Percentiles rank a stretch among this genome's conserved stretches.
These are phyloP conservation scores for Flaveria trinervia DNA, from an alignment of 129 eudicot genomes.

Conservation along the genomic window DNA sequence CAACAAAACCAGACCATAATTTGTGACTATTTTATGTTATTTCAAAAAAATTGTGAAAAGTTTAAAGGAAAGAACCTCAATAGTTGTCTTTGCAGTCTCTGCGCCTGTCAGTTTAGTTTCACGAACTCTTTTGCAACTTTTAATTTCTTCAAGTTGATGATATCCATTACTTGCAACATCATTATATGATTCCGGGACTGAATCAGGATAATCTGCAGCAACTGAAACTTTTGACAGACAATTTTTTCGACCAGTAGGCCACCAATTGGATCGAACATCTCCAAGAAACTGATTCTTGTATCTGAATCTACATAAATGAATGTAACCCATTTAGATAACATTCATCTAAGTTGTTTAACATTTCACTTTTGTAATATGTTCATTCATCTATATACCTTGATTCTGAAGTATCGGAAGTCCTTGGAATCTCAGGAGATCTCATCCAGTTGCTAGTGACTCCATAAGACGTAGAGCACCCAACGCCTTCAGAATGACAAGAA, in stretches of 20 bases:
- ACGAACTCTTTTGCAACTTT: constrained; percentile 50
- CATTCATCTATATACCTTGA: constrained; percentile 44
- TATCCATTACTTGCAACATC: constrained; percentile 49
- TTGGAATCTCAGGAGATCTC: constrained; percentile 47
- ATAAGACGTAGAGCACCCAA: constrained; percentile 64
- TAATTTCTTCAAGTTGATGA: constrained; percentile 83
- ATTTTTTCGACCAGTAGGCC: constrained; percentile 43
- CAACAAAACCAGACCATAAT: constrained; percentile 21
- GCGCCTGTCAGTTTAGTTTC: constrained; percentile 57
- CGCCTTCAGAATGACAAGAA: constrained; percentile 54
- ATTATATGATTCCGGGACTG: constrained; percentile 69
- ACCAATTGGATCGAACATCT: constrained; percentile 43
- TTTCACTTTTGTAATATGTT: background rate
- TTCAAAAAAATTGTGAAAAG: background rate
- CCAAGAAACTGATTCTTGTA: constrained; percentile 48
- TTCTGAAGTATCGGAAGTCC: constrained; percentile 41
- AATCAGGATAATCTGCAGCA: constrained; percentile 80
- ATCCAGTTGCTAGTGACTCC: constrained; percentile 53
- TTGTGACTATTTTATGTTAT: background rate
- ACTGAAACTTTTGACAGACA: constrained; percentile 55
- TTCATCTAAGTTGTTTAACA: background rate
- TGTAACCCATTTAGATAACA: background rate
- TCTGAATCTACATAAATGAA: constrained; percentile 44
- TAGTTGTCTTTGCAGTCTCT: constrained; percentile 74
- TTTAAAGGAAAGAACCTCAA: constrained; percentile 51